A percentile compares a stretch with the other conserved stretches of the same genome.
Evolutionary conservation across 1,284 basidiomycete genomes (phyloP).

Genomic region (Dichomitus squalens): DNA sequence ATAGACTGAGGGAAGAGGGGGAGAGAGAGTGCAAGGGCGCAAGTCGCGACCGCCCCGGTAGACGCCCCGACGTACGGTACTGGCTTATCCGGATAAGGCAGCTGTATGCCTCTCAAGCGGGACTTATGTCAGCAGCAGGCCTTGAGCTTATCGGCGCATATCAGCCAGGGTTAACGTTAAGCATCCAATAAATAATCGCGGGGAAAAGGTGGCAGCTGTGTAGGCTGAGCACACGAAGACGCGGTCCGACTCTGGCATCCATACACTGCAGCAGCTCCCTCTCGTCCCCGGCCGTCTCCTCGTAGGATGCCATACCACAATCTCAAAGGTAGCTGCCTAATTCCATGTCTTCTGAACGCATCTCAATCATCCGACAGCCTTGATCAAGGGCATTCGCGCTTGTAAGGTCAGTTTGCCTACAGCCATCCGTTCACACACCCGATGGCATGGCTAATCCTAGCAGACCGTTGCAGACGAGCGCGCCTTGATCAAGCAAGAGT

Average conservation of each 20-base stretch:
- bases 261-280: constrained; percentile 3
- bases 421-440: constrained; percentile 10
- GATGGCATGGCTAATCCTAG: constrained; percentile 31
- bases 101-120: too few species aligned
- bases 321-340: constrained; percentile 71
- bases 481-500: constrained; percentile 96
- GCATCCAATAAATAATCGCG: neutral
- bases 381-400: constrained; percentile 93
- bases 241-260: neutral
- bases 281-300: constrained; percentile 5
- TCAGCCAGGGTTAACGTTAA: too few species aligned
- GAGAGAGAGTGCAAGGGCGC: neutral
- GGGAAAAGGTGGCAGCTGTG: neutral
- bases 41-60: neutral
- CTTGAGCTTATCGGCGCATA: neutral
- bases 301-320: constrained; percentile 82
- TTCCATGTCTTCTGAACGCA: neutral
- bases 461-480: constrained; percentile 99
- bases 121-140: neutral
- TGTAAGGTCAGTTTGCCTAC: constrained; percentile 70
- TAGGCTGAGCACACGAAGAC: neutral
- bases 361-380: constrained; percentile 51
- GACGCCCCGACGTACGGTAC: neutral
- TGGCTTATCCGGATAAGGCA: too few species aligned
- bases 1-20: neutral